Conservation (phyloP, 208 protist species). For the Entamoeba invadens region DNA sequence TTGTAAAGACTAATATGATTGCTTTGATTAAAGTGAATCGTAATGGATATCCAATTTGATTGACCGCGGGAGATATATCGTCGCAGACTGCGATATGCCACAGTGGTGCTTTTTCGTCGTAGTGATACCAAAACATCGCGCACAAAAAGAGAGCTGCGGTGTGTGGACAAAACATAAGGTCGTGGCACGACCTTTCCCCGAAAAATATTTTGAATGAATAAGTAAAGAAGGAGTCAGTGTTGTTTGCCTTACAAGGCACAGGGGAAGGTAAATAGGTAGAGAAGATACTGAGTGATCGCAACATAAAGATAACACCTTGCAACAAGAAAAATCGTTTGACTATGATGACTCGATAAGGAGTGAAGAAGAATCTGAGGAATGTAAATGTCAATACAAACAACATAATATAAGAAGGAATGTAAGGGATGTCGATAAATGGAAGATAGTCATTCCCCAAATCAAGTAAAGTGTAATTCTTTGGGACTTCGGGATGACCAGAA, state of each 20-base stretch:
- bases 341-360: neutral
- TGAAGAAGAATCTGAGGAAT: neutral
- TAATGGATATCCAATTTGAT: neutral
- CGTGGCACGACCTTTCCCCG: neutral
- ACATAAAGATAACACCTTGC: neutral
- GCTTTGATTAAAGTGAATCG: neutral
- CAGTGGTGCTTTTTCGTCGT: neutral
- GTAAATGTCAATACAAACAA: neutral
- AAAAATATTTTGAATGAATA: neutral
- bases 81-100: neutral
- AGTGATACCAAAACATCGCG: neutral
- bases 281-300: neutral
- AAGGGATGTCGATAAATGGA: neutral
- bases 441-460: neutral
- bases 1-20: neutral
- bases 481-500: neutral
- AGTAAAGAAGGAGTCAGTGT: neutral
- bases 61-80: neutral
- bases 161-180: neutral
- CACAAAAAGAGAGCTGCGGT: neutral
- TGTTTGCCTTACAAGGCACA: neutral
- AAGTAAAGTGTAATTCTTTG: neutral
- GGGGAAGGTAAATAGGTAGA: neutral
- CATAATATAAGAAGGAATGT: neutral
- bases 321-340: neutral